These are phyloP conservation scores for Fusarium pseudonygamai DNA, from an alignment of 2,329 filamentous ascomycete genomes.

Conservation along the genomic window DNA sequence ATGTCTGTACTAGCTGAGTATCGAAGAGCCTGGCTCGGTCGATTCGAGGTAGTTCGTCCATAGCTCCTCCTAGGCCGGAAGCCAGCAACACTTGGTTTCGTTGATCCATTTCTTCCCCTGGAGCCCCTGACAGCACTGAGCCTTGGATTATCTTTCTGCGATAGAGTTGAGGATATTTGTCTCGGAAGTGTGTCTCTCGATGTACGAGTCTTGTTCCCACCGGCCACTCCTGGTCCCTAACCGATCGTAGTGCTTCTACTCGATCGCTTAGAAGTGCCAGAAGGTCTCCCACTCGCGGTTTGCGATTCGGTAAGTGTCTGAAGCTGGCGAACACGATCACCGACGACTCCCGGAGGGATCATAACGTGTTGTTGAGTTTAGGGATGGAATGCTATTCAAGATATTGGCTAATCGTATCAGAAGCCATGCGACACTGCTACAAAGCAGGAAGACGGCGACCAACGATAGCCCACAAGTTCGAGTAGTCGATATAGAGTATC, in stretches of 20 bases:
- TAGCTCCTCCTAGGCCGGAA: conserved; percentile 4
- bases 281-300: not conserved
- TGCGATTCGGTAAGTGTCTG: conserved; percentile 34
- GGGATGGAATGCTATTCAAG: not conserved
- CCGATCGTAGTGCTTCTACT: conserved; percentile 42
- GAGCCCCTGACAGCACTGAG: not conserved
- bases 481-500: conserved; percentile 18
- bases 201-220: conserved; percentile 39
- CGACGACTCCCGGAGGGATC: conserved; percentile 43
- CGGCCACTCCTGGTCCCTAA: conserved; percentile 42
- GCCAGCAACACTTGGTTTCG: conserved; percentile 17
- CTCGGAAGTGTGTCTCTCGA: conserved; percentile 40
- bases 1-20: conserved; percentile 5
- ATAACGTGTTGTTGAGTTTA: conserved; percentile 15
- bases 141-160: conserved; percentile 16
- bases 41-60: not conserved
- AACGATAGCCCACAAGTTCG: not conserved
- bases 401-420: conserved; percentile 5
- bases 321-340: conserved; percentile 44
- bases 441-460: not conserved
- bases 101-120: not conserved
- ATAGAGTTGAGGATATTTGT: conserved; percentile 26
- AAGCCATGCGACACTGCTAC: conserved; percentile 25
- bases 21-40: not conserved
- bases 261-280: conserved; percentile 26